A percentile compares a stretch with the other conserved stretches of the same genome.
These are phyloP conservation scores for Fusarium algeriense DNA, from an alignment of 2,329 filamentous ascomycete genomes.

Conservation along the genomic window DNA sequence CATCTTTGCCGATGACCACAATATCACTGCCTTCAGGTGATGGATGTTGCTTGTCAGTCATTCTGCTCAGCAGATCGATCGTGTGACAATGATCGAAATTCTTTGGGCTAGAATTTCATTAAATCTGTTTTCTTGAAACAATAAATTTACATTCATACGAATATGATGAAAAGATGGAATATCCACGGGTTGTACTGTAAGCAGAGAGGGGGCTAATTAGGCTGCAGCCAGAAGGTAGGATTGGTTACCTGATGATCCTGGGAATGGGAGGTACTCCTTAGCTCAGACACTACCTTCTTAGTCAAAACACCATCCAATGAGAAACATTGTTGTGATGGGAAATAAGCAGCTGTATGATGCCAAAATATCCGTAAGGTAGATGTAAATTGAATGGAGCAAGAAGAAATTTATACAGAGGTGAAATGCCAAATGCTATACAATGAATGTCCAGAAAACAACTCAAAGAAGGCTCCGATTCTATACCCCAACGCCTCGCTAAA, in stretches of 20 bases:
- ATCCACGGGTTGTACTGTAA: too few relatives aligned
- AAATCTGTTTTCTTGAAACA: not conserved
- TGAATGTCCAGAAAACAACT: not conserved
- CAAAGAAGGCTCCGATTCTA: constrained; percentile 13
- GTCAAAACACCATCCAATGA: not conserved
- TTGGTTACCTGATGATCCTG: not conserved
- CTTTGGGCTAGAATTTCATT: accelerated
- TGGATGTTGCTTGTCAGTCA: not conserved
- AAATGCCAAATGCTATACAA: constrained; percentile 18
- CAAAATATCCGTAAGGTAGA: accelerated
- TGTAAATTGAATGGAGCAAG: not conserved
- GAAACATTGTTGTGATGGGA: not conserved
- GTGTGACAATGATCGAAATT: not conserved
- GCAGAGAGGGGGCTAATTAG: not conserved
- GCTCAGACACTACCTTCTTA: not conserved
- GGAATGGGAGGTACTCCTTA: not conserved
- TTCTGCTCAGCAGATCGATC: not conserved
- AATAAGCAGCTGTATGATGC: too few relatives aligned
- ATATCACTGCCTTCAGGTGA: constrained; percentile 21
- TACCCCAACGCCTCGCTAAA: constrained; percentile 33
- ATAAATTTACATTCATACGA: accelerated
- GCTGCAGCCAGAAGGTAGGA: not conserved
- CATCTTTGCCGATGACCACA: constrained; percentile 21
- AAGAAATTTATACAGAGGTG: not conserved
- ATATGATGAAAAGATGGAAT: not conserved